Base-by-base conservation (phyloP, 1,139 yeast species). In the Lodderomyces jiufengensis region DNA sequence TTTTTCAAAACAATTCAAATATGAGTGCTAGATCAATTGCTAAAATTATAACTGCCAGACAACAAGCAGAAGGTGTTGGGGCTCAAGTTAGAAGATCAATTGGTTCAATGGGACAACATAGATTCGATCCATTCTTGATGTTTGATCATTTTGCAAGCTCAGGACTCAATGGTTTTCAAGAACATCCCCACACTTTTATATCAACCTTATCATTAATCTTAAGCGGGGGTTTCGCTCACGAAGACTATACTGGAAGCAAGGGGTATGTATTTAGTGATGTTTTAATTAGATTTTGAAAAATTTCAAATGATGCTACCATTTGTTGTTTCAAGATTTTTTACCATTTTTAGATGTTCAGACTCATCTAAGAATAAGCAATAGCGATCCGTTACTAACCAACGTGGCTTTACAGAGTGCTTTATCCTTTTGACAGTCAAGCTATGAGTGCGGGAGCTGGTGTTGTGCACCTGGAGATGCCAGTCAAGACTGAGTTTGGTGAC, bases 401-500 rank as follows among this genome's bases (percentile, higher is more conserved):
- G n/a, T n/a, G n/a, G n/a, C n/a, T n/a, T n/a, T n/a, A n/a, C n/a
- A n/a, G n/a, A n/a, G n/a, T n/a, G n/a, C n/a, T n/a, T n/a, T n/a
- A n/a, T n/a, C n/a, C n/a, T n/a, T n/a, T n/a, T n/a, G n/a, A n/a
- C n/a, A n/a, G n/a, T n/a, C 97, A 88, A 62, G 87, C 88, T 56
- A 88, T 88, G 95, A 88, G 96, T 39, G 96, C 96, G 7, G 96
- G 97, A 39, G 76, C 73, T 47, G 97, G 95, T 37, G 78, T 87
- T 31, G 87, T 85, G 27, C 95, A 87, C 52, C 76, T 88, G 5
- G 95, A 85, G 52, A 84, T 85, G 78, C 95, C 95, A n/a, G 76
- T 84, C n/a, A n/a, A n/a, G 24, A 68, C 70, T 28, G 70, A 70
- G 46, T 68, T 69, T 7, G 78, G 77, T 45, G 84, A 82, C 16